These are phyloP conservation scores for Decorospora gaudefroyi DNA, from an alignment of 2,329 filamentous ascomycete genomes.

Conservation along the genomic window DNA sequence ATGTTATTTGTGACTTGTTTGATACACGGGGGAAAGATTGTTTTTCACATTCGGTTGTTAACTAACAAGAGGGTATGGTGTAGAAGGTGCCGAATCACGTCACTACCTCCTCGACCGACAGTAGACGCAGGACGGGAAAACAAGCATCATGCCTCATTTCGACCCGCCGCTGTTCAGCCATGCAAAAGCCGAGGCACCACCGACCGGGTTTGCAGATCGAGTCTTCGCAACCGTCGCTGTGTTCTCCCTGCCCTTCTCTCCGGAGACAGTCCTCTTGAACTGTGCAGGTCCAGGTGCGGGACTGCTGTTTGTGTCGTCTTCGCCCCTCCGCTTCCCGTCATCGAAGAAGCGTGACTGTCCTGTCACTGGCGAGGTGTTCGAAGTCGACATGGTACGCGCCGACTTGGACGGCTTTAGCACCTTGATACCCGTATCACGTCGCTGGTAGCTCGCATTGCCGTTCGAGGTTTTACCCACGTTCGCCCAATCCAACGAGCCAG, in stretches of 20 bases:
- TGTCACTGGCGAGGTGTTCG: conserved; percentile 30
- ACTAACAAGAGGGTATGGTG: background rate
- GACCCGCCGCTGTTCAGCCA: conserved; percentile 70
- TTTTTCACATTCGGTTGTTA: background rate
- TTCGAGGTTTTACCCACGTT: conserved; percentile 61
- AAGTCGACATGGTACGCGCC: conserved; percentile 54
- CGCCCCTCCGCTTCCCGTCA: conserved; percentile 50
- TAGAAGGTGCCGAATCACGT: background rate
- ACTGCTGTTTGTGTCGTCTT: conserved; percentile 21
- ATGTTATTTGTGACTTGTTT: too few relatives aligned
- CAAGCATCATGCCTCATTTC: conserved; percentile 24
- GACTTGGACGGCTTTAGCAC: conserved; percentile 79
- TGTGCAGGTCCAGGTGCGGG: conserved; percentile 24
- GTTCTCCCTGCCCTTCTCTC: conserved; percentile 48
- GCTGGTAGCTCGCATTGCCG: conserved; percentile 67
- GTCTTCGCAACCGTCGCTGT: conserved; percentile 51
- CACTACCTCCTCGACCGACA: background rate
- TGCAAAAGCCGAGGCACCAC: conserved; percentile 89
- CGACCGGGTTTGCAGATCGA: conserved; percentile 77
- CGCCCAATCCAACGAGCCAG: conserved; percentile 56
- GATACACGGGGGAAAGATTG: too few relatives aligned
- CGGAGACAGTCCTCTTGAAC: conserved; percentile 38
- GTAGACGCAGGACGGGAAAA: too few relatives aligned
- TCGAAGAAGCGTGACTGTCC: conserved; percentile 56
- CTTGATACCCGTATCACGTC: conserved; percentile 78